Base-by-base conservation (phyloP, 2,329 filamentous ascomycete species). In the Escovopsis sp. region DNA sequence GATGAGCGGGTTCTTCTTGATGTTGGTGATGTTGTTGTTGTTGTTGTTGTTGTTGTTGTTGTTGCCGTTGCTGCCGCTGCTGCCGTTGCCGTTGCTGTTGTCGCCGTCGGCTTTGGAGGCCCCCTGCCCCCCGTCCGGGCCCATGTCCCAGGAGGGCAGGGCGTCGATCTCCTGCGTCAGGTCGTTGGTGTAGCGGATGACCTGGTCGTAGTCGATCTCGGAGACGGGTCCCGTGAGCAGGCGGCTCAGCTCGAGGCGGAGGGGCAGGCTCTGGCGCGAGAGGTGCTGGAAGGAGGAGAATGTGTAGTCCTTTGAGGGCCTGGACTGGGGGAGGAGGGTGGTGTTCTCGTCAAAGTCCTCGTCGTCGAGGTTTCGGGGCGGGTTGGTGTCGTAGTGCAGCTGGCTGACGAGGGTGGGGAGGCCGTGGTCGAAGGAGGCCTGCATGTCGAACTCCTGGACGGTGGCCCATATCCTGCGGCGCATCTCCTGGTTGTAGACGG, bases 401-500 rank as follows among this genome's bases (percentile, higher is more conserved):
- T 75, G 69, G 51, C 70, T 70, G 34, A 76, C 59, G 35, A 78
- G 60, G 0, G 72, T 76, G 1, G 74, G 74, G 40, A 76, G 57
- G 6, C 74, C 73, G 45, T 76, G 70, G 47, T 78, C 73, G 47
- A 76, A 76, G 0, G 72, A 73, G 2, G 74, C 69, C 54, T 78
- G 74, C 53, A 79, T 66, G 45, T 78, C 73, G 46, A 76, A 76
- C 53, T 76, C 72, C 45, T 74, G 68, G 15, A 79, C 68, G 2
- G 73, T 76, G 2, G 74, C 65, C 74, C 74, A 78, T 35, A 79
- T 66, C 15, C 74, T 63, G 35, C 74, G 62, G 24, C 74, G 64
- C 74, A 78, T 77, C 55, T 79, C 74, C 49, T 74, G 71, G 51
- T 75, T 71, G 54, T 74, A 78, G 2, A 72, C 66, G 1, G 68